These are phyloP conservation scores for Daedalea quercina DNA, from an alignment of 768 basidiomycete species.

Conservation along the genomic window DNA sequence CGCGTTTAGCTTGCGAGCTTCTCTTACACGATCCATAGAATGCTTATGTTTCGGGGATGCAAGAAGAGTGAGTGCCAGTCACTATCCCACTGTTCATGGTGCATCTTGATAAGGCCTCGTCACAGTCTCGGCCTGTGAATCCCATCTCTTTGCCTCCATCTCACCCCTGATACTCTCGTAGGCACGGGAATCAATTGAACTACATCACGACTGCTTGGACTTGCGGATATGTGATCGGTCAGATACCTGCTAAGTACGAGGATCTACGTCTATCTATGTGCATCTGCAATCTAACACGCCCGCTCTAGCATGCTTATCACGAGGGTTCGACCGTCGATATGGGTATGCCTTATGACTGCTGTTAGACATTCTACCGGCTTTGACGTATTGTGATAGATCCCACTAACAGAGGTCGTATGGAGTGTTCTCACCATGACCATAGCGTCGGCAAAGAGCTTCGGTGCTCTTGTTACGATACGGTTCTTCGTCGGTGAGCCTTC, in stretches of 20 bases:
- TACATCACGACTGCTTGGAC: slow-evolving; percentile 35
- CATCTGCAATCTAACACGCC: background rate
- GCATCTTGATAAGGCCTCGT: background rate
- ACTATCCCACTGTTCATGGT: background rate
- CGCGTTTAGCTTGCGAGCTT: background rate
- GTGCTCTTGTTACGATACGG: slow-evolving; percentile 25
- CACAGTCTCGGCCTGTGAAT: slow-evolving; percentile 20
- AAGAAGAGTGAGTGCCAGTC: slow-evolving; percentile 26
- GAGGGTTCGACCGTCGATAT: slow-evolving; percentile 29
- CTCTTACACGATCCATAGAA: slow-evolving; percentile 19
- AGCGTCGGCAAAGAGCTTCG: slow-evolving; percentile 26
- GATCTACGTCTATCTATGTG: background rate
- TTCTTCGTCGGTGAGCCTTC: slow-evolving; percentile 31
- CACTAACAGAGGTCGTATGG: slow-evolving; percentile 33
- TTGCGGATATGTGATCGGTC: slow-evolving; percentile 32
- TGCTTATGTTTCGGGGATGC: slow-evolving; percentile 35
- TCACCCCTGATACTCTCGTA: background rate
- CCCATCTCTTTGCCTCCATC: no score
- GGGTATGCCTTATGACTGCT: slow-evolving; percentile 17
- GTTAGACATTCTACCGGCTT: no score
- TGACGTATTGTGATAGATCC: slow-evolving; percentile 19
- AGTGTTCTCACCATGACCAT: slow-evolving; percentile 29
- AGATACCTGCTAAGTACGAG: slow-evolving; percentile 10
- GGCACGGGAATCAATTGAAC: slow-evolving; percentile 30
- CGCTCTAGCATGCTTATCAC: slow-evolving; percentile 27